Conservation (phyloP, 2,329 filamentous ascomycete species). For the Fusarium bulbicola region DNA sequence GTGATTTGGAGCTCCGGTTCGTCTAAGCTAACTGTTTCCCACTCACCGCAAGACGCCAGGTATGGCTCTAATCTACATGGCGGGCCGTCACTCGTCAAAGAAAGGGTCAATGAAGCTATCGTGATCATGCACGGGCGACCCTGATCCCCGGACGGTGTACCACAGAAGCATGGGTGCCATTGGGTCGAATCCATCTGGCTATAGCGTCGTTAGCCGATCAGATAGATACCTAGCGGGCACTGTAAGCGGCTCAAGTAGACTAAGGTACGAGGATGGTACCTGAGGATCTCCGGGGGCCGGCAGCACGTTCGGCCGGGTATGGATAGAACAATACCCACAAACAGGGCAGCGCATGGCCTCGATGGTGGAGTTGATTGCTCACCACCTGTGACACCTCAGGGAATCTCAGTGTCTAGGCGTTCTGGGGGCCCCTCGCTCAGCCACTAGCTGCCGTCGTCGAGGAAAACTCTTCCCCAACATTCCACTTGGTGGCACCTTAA, state of each 20-base stretch:
- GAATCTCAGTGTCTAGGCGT: constrained; percentile 27
- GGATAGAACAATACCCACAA: constrained; percentile 11
- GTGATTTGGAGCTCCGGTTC: constrained; percentile 21
- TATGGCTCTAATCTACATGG: constrained; percentile 24
- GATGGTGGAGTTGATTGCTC: constrained; percentile 23
- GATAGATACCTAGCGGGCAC: background rate
- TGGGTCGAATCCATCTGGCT: constrained; percentile 11
- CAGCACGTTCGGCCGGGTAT: constrained; percentile 35
- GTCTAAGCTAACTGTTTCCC: constrained; percentile 13
- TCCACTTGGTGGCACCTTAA: constrained; percentile 44
- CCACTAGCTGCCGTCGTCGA: constrained; percentile 37
- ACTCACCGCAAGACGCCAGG: constrained; percentile 35
- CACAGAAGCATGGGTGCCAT: constrained; percentile 10
- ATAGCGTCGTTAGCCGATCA: constrained; percentile 8
- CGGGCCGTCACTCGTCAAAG: constrained; percentile 23
- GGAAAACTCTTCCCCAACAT: constrained; percentile 46
- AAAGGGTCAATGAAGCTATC: constrained; percentile 37
- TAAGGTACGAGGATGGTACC: constrained; percentile 20
- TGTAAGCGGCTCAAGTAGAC: constrained; percentile 7
- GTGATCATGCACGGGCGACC: constrained; percentile 41
- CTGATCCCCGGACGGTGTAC: constrained; percentile 32
- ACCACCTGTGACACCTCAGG: constrained; percentile 21
- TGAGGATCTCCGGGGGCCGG: constrained; percentile 27
- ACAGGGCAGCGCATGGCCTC: constrained; percentile 16
- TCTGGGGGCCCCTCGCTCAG: constrained; percentile 36